Evolutionary conservation across 108 stramenopile genomes (phyloP).

Genomic region (Skeletonema menzelii): DNA sequence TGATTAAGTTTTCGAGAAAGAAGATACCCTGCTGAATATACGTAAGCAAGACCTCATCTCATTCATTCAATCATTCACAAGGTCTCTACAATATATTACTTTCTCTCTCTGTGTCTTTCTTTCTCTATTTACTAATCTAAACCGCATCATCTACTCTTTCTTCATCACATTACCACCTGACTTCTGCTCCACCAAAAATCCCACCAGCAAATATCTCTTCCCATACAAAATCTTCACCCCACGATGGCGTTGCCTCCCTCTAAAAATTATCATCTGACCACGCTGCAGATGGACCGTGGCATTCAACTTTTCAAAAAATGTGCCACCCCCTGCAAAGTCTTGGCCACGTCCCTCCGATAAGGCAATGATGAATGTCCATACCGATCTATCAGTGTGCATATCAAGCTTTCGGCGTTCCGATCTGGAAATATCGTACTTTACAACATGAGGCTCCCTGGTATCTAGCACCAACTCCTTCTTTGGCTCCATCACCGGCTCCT

Average conservation of each 20-base stretch:
- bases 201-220: conserved; percentile 69
- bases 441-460: conserved; percentile 79
- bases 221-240: conserved; percentile 67
- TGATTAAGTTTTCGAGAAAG: too few relatives aligned
- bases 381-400: conserved; percentile 80
- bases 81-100: neutral
- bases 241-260: conserved; percentile 74
- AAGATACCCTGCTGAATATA: too few relatives aligned
- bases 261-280: conserved; percentile 70
- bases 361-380: conserved; percentile 81
- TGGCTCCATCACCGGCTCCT: neutral
- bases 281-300: conserved; percentile 65
- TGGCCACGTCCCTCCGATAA: conserved; percentile 66
- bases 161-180: neutral
- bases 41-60: too few relatives aligned
- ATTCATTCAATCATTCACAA: too few relatives aligned
- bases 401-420: conserved; percentile 78
- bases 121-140: neutral
- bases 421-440: conserved; percentile 72
- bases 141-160: neutral
- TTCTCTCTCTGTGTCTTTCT: neutral
- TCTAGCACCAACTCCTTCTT: conserved; percentile 47
- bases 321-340: conserved; percentile 78
- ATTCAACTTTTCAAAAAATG: conserved; percentile 71
- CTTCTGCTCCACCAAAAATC: conserved; percentile 62